phyloP scores from a whole-genome alignment of 495 filamentous ascomycete species.

The Podospora anserina region DNA sequence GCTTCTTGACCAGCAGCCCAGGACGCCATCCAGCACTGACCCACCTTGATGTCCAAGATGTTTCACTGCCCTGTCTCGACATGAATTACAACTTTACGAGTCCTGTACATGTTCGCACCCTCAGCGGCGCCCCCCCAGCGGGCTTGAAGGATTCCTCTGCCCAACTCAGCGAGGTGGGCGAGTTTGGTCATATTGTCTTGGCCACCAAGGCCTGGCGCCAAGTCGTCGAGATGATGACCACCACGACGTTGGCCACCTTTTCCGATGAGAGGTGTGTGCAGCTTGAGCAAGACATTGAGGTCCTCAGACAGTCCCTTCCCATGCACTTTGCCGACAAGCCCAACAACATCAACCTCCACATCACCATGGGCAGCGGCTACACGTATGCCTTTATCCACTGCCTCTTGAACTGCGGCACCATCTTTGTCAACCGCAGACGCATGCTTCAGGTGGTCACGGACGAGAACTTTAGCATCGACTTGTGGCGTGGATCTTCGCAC shows the following conservation, averaged over 20 bases:
- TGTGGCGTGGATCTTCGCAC: constrained; percentile 42
- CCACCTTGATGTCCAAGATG: constrained; percentile 44
- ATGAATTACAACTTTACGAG: constrained; percentile 52
- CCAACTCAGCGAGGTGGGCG: constrained; percentile 43
- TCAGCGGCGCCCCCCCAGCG: constrained; percentile 38
- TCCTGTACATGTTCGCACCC: constrained; percentile 46
- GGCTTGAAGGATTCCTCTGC: constrained; percentile 32
- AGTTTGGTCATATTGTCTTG: constrained; percentile 51
- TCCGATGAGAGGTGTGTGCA: constrained; percentile 43
- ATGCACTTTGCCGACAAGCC: constrained; percentile 50
- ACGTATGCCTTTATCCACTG: constrained; percentile 53
- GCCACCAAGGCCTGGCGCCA: constrained; percentile 52
- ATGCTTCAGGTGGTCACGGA: constrained; percentile 48
- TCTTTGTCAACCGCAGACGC: constrained; percentile 51
- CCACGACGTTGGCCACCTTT: constrained; percentile 43
- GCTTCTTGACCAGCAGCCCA: constrained; percentile 53
- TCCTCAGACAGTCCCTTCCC: constrained; percentile 43
- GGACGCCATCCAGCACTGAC: constrained; percentile 49
- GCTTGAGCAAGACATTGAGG: constrained; percentile 46
- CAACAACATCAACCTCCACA: constrained; percentile 50
- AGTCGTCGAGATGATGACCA: constrained; percentile 52
- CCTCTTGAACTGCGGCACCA: constrained; percentile 49
- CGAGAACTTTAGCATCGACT: constrained; percentile 44
- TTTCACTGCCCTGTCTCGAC: constrained; percentile 48
- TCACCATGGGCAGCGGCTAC: constrained; percentile 52